Percentiles rank a stretch among this genome's conserved stretches.
phyloP scores from a whole-genome alignment of 306 rosid genomes.

The Vigna nakashimae region DNA sequence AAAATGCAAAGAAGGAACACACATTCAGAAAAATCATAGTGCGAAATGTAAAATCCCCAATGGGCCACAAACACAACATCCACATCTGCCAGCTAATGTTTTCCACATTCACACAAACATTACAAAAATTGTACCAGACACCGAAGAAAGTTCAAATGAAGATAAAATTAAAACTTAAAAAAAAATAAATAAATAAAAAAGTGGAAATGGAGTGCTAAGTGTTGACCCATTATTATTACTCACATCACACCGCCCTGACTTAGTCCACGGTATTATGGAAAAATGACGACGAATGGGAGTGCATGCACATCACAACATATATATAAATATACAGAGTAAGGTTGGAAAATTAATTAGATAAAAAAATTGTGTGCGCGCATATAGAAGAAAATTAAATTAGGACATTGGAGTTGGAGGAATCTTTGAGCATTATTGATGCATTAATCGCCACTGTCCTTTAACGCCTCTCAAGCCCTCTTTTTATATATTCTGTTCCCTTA shows the following conservation, averaged over 20 bases:
- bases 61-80: conserved; percentile 38
- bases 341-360: not conserved
- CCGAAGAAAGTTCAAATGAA: conserved; percentile 26
- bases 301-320: no score
- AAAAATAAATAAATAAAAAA: not conserved
- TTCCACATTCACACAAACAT: conserved; percentile 12
- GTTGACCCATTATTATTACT: conserved; percentile 46
- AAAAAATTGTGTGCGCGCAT: conserved; percentile 12
- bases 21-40: conserved; percentile 18
- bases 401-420: conserved; percentile 51
- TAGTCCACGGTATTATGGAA: conserved; percentile 12
- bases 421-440: conserved; percentile 52
- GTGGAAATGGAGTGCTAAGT: not conserved
- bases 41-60: conserved; percentile 2
- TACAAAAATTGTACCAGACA: not conserved
- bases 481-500: conserved; percentile 43
- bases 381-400: not conserved
- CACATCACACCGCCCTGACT: conserved; percentile 43
- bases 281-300: not conserved
- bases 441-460: conserved; percentile 49
- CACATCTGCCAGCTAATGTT: conserved; percentile 45
- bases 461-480: conserved; percentile 28
- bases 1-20: conserved; percentile 30
- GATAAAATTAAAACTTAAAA: not conserved
- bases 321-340: not conserved